These are phyloP conservation scores for Mycena rosella DNA, from an alignment of 768 basidiomycete genomes.

Conservation along the genomic window DNA sequence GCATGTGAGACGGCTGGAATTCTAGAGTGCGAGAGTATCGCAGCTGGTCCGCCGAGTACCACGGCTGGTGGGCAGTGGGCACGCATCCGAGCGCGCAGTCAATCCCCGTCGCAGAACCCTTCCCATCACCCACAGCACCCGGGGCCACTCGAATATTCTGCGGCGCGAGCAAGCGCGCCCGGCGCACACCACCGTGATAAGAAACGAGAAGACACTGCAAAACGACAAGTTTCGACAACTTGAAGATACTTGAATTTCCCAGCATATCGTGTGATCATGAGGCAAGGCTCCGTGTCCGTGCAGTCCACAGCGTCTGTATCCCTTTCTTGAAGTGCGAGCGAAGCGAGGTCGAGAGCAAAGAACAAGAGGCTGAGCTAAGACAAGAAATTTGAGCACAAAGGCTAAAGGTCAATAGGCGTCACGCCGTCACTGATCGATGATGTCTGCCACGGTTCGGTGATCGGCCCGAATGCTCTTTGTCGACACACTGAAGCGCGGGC, in stretches of 20 bases:
- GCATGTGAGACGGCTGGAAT: too few species aligned
- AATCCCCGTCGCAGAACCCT: too few species aligned
- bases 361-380: neutral
- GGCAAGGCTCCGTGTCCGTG: neutral
- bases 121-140: too few species aligned
- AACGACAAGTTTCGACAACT: neutral
- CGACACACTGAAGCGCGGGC: neutral
- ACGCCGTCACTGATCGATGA: neutral
- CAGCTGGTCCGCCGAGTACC: too few species aligned
- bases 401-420: conserved; percentile 13
- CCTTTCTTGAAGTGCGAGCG: neutral
- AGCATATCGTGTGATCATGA: conserved; percentile 34
- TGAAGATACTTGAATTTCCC: conserved; percentile 33
- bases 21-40: too few species aligned
- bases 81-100: too few species aligned
- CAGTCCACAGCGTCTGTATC: too few species aligned
- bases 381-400: neutral
- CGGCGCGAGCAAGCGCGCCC: too few species aligned
- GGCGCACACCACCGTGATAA: too few species aligned
- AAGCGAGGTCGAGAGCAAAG: neutral
- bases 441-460: neutral
- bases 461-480: neutral
- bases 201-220: too few species aligned
- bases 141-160: too few species aligned
- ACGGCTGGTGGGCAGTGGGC: too few species aligned